A percentile compares a stretch with the other conserved stretches of the same genome.
phyloP scores from a whole-genome alignment of 1,284 basidiomycete genomes.

The Malassezia equina region DNA sequence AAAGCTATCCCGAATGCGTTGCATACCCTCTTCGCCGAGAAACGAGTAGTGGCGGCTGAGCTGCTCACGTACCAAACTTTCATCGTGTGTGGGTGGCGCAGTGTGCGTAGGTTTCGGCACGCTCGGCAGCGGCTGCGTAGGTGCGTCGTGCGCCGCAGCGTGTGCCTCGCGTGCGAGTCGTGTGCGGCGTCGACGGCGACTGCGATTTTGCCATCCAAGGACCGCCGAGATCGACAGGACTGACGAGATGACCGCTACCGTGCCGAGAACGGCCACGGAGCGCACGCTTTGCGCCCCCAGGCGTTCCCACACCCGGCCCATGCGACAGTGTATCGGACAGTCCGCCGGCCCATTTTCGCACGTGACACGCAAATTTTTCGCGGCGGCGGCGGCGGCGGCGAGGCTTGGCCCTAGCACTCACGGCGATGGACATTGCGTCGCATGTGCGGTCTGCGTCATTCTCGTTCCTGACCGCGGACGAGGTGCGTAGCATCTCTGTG shows the following conservation, averaged over 20 bases:
- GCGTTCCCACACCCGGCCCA: neutral
- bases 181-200: slow-evolving; percentile 21
- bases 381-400: neutral
- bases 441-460: slow-evolving; percentile 79
- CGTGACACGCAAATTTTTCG: slow-evolving; percentile 16
- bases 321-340: neutral
- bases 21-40: slow-evolving; percentile 82
- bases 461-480: slow-evolving; percentile 82
- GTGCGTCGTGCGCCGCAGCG: neutral
- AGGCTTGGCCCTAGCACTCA: neutral
- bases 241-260: slow-evolving; percentile 36
- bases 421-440: slow-evolving; percentile 79
- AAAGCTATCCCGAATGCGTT: slow-evolving; percentile 61
- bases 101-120: neutral
- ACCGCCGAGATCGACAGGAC: slow-evolving; percentile 27
- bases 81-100: slow-evolving; percentile 31
- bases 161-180: slow-evolving; percentile 11
- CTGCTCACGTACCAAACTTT: slow-evolving; percentile 53
- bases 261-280: slow-evolving; percentile 20
- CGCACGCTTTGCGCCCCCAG: neutral
- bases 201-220: slow-evolving; percentile 25
- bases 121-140: neutral
- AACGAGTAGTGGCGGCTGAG: slow-evolving; percentile 89
- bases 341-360: neutral
- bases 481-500: slow-evolving; percentile 85